A percentile compares a stretch with the other conserved stretches of the same genome.
These are phyloP conservation scores for Ajuga reptans DNA, from an alignment of 305 asterid genomes.

Conservation along the genomic window DNA sequence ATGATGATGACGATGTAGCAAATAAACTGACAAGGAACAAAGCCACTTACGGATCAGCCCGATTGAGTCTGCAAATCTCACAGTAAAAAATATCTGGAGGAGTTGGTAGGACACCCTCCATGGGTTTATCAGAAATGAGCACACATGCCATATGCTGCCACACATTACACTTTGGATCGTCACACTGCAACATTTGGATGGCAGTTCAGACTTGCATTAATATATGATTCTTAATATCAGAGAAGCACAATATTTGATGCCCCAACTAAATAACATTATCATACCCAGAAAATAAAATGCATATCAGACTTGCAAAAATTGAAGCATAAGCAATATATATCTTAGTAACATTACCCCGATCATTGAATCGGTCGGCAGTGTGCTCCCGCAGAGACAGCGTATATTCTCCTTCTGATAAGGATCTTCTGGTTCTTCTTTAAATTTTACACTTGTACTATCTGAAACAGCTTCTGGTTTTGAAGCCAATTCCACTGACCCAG, in stretches of 20 bases:
- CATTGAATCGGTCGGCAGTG: conserved; percentile 64
- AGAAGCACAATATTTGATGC: background rate
- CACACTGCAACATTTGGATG: conserved; percentile 57
- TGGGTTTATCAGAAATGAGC: conserved; percentile 76
- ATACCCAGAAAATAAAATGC: background rate
- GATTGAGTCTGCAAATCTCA: conserved; percentile 77
- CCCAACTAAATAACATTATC: conserved; percentile 2
- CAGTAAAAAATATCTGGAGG: conserved; percentile 78
- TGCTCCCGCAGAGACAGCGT: conserved; percentile 85
- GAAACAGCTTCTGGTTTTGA: conserved; percentile 67
- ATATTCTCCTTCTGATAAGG: conserved; percentile 54
- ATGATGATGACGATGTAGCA: conserved; percentile 10
- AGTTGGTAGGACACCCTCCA: conserved; percentile 53
- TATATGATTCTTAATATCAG: background rate
- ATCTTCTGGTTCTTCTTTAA: conserved; percentile 61
- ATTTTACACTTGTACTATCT: conserved; percentile 45
- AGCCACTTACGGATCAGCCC: conserved; percentile 95
- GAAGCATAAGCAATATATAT: conserved; percentile 11
- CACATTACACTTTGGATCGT: conserved; percentile 71
- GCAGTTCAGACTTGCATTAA: background rate
- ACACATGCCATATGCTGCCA: conserved; percentile 96
- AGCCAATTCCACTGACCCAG: conserved; percentile 68
- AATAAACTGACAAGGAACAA: conserved; percentile 13
- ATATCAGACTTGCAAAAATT: background rate
- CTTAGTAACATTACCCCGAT: conserved; percentile 44